These are phyloP conservation scores for Cladosporium sp. DNA, from an alignment of 2,329 filamentous ascomycete species.

Conservation along the genomic window DNA sequence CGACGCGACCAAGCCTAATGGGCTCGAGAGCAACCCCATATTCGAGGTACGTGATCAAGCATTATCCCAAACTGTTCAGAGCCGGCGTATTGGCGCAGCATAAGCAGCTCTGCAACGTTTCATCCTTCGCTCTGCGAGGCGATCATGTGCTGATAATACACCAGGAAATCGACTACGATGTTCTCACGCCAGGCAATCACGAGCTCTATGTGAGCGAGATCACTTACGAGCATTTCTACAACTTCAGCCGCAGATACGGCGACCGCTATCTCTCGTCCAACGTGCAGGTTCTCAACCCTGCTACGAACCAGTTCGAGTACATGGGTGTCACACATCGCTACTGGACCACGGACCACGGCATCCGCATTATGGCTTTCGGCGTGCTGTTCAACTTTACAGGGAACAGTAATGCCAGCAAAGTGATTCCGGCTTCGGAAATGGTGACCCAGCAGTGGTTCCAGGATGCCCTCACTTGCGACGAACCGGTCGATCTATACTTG, in stretches of 20 bases:
- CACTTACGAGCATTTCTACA: conserved; percentile 57
- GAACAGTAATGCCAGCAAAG: conserved; percentile 59
- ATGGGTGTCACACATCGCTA: conserved; percentile 48
- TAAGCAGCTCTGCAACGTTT: too few species aligned
- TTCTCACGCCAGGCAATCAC: conserved; percentile 53
- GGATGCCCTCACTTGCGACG: conserved; percentile 49
- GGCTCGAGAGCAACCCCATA: conserved; percentile 50
- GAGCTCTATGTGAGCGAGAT: conserved; percentile 62
- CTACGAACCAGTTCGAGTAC: conserved; percentile 41
- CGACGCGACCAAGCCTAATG: conserved; percentile 57
- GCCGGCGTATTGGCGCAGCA: too few species aligned
- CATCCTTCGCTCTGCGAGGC: neutral
- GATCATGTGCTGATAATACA: neutral
- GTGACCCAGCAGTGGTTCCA: conserved; percentile 58
- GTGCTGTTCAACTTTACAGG: conserved; percentile 49
- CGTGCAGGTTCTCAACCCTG: conserved; percentile 46
- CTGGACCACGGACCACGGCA: conserved; percentile 46
- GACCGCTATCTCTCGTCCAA: conserved; percentile 53
- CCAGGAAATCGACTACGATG: conserved; percentile 48
- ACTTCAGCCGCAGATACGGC: conserved; percentile 56
- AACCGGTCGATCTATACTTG: conserved; percentile 61
- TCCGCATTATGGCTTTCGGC: conserved; percentile 52
- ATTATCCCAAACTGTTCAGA: neutral
- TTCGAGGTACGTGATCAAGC: conserved; percentile 35
- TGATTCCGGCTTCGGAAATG: conserved; percentile 52